Conservation (phyloP, 306 rosid genomes). For the Quercus wislizeni region DNA sequence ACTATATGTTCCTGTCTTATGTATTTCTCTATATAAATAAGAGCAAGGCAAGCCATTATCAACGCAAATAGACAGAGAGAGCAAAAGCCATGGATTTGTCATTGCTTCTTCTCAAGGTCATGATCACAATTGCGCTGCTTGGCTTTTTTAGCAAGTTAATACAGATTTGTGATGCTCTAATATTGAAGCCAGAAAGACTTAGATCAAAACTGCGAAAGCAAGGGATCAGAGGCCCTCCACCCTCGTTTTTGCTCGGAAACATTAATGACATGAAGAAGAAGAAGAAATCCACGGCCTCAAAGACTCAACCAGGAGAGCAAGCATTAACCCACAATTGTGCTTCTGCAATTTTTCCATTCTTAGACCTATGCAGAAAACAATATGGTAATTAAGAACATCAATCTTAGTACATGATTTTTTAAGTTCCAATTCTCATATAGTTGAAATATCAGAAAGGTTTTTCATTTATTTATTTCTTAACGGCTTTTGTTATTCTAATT, state of each 20-base stretch:
- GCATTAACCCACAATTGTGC: constrained; percentile 22
- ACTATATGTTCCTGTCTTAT: too few relatives aligned
- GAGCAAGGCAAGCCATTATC: not conserved
- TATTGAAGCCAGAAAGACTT: constrained; percentile 29
- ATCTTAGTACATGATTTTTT: not conserved
- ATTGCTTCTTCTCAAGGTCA: constrained; percentile 16
- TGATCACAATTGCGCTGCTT: constrained; percentile 4
- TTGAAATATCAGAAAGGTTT: not conserved
- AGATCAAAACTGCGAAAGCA: constrained; percentile 35
- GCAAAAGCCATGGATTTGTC: not conserved
- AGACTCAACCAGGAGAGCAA: not conserved
- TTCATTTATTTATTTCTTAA: too few relatives aligned
- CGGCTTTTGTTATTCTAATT: not conserved
- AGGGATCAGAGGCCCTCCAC: constrained; percentile 46
- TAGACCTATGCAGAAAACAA: constrained; percentile 28
- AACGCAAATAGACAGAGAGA: not conserved
- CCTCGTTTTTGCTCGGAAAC: constrained; percentile 37
- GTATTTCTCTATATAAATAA: too few relatives aligned
- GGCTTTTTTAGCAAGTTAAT: not conserved
- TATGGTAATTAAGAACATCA: constrained; percentile 25
- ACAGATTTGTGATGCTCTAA: constrained; percentile 9
- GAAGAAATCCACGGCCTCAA: not conserved
- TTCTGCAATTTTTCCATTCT: constrained; percentile 27
- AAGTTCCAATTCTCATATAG: not conserved
- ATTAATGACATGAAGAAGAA: constrained; percentile 23